phyloP scores from a whole-genome alignment of 2,329 filamentous ascomycete species.

The Colletotrichum kahawae region DNA sequence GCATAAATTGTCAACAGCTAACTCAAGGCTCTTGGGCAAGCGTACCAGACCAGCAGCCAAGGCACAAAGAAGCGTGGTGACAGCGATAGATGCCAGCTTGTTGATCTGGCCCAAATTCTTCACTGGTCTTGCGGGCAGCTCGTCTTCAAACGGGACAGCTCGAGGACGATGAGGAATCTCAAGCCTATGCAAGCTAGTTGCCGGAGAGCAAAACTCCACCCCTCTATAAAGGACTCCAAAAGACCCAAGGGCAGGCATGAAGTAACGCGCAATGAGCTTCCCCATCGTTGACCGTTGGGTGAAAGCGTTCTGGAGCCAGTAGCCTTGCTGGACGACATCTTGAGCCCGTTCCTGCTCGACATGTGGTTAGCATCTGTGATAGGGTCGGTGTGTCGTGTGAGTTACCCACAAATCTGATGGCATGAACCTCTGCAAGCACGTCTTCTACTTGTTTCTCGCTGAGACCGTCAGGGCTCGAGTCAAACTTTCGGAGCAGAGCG shows the following conservation, averaged over 20 bases:
- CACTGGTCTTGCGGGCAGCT: background rate
- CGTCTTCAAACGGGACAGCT: background rate
- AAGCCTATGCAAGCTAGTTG: background rate
- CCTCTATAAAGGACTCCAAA: background rate
- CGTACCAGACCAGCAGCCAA: background rate
- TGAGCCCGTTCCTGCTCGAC: background rate
- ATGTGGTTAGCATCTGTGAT: background rate
- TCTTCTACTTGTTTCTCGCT: background rate
- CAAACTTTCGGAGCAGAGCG: background rate
- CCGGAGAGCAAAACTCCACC: background rate
- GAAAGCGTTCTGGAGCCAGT: background rate
- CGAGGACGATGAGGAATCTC: background rate
- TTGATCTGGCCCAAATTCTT: background rate
- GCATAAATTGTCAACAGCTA: background rate
- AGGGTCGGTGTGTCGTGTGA: background rate
- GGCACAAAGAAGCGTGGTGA: background rate
- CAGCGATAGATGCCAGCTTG: background rate
- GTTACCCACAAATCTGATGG: background rate
- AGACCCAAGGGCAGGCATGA: background rate
- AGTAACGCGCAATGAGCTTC: background rate
- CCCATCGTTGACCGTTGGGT: background rate
- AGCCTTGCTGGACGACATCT: background rate
- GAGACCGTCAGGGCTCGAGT: background rate
- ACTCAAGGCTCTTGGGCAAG: accelerated
- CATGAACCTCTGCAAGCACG: background rate